phyloP scores from a whole-genome alignment of 164 flowering plant species.

The Euptelea pleiosperma region DNA sequence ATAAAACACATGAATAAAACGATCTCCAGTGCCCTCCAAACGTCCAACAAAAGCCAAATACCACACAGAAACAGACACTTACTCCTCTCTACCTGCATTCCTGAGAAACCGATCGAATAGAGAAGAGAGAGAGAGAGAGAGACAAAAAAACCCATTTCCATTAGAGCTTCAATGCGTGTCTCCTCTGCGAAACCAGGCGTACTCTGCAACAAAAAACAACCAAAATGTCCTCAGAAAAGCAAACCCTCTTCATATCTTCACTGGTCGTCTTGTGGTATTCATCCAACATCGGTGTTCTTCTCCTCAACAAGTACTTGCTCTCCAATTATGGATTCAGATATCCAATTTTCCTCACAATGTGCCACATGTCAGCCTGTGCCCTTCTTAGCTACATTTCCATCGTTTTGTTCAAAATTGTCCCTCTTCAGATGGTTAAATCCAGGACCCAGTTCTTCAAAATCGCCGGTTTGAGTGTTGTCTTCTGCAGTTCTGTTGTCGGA shows the following conservation, averaged over 20 bases:
- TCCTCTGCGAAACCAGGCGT: no score
- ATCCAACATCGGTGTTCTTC: conserved; percentile 74
- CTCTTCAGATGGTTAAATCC: conserved; percentile 56
- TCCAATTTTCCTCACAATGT: conserved; percentile 84
- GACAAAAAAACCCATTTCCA: not conserved
- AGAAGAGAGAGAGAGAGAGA: no score
- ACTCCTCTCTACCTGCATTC: no score
- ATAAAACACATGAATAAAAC: no score
- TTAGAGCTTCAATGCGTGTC: no score
- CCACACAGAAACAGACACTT: no score
- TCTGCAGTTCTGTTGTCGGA: conserved; percentile 73
- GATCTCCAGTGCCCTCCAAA: no score
- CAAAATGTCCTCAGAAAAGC: not conserved
- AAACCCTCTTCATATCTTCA: conserved; percentile 44
- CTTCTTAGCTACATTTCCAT: conserved; percentile 65
- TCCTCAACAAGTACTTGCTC: conserved; percentile 65
- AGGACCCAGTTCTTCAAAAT: conserved; percentile 60
- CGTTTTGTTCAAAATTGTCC: conserved; percentile 47
- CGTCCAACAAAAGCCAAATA: no score
- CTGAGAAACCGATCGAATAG: no score
- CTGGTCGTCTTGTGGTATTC: conserved; percentile 61
- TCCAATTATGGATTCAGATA: conserved; percentile 65
- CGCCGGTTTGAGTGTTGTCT: conserved; percentile 53
- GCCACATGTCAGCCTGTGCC: conserved; percentile 84
- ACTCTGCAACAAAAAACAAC: no score